Conservation (phyloP, 371 early-diverging fungal species). For the Syncephalis plumigaleata region DNA sequence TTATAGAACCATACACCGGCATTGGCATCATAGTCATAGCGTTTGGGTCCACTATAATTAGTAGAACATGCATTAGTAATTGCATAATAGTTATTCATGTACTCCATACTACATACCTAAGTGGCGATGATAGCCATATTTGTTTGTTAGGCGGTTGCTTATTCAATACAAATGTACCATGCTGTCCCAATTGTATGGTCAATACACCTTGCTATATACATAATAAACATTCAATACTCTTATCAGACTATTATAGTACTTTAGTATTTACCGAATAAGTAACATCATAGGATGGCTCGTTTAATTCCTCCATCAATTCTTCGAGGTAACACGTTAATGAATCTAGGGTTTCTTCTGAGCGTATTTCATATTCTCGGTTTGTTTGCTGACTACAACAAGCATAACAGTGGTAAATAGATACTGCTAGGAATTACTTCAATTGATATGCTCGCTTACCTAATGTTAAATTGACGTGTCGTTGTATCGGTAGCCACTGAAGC, state of each 20-base stretch:
- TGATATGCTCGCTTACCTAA: no score
- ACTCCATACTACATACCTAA: slow-evolving; percentile 22
- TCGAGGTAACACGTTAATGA: slow-evolving; percentile 55
- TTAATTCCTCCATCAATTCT: slow-evolving; percentile 51
- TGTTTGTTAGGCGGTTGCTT: slow-evolving; percentile 98
- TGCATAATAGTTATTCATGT: background rate
- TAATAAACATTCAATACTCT: background rate
- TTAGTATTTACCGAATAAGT: slow-evolving; percentile 52
- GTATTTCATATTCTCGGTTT: slow-evolving; percentile 42
- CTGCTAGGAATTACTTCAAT: no score
- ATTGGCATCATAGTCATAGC: slow-evolving; percentile 56
- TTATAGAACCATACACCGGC: slow-evolving; percentile 51
- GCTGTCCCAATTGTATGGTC: slow-evolving; percentile 62
- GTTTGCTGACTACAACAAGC: slow-evolving; percentile 28
- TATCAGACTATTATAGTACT: background rate
- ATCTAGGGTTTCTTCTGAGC: slow-evolving; percentile 52
- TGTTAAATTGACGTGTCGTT: no score
- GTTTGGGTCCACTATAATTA: slow-evolving; percentile 65
- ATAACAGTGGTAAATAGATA: no score
- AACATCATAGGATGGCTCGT: slow-evolving; percentile 59
- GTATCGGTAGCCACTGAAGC: no score
- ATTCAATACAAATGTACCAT: slow-evolving; percentile 93
- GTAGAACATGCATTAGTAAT: background rate
- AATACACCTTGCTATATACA: slow-evolving; percentile 54
- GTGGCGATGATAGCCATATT: slow-evolving; percentile 96